Conservation (phyloP, 2,329 filamentous ascomycete genomes). For the Ceratocystis albifundus region DNA sequence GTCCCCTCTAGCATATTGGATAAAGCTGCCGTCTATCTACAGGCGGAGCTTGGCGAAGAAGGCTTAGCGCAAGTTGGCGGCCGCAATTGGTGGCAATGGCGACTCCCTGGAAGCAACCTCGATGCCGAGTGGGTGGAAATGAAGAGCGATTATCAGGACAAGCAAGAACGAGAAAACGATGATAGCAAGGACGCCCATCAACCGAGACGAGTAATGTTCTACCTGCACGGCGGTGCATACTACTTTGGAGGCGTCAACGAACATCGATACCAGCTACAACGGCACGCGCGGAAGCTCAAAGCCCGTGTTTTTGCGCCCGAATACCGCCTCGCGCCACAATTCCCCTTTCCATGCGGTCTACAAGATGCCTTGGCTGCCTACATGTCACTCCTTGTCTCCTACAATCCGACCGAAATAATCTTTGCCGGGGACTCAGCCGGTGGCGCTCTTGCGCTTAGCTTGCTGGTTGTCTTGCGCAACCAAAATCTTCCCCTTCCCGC, state of each 20-base stretch:
- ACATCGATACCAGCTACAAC: slow-evolving; percentile 95
- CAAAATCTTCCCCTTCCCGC: slow-evolving; percentile 74
- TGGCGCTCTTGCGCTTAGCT: slow-evolving; percentile 72
- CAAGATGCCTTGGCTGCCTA: slow-evolving; percentile 86
- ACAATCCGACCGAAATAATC: slow-evolving; percentile 71
- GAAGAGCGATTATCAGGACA: slow-evolving; percentile 54
- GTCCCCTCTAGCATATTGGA: slow-evolving; percentile 54
- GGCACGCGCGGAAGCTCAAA: slow-evolving; percentile 87
- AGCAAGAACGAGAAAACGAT: slow-evolving; percentile 40
- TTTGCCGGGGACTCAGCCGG: slow-evolving; percentile 89
- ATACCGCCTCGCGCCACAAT: slow-evolving; percentile 85
- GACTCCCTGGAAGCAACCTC: slow-evolving; percentile 52
- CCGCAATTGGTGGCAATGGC: slow-evolving; percentile 81
- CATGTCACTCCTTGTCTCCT: slow-evolving; percentile 62
- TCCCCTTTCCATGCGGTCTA: slow-evolving; percentile 86
- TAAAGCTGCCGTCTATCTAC: slow-evolving; percentile 54
- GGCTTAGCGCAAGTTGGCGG: slow-evolving; percentile 71
- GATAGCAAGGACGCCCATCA: slow-evolving; percentile 27
- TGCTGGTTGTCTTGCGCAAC: slow-evolving; percentile 73
- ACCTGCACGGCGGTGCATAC: slow-evolving; percentile 88
- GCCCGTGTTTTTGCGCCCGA: slow-evolving; percentile 76
- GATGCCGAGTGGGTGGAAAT: slow-evolving; percentile 96
- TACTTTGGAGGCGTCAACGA: slow-evolving; percentile 94
- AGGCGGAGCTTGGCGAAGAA: slow-evolving; percentile 62
- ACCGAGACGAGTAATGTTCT: slow-evolving; percentile 67